phyloP scores from a whole-genome alignment of 2,329 filamentous ascomycete species.

The Epichloe sibirici region DNA sequence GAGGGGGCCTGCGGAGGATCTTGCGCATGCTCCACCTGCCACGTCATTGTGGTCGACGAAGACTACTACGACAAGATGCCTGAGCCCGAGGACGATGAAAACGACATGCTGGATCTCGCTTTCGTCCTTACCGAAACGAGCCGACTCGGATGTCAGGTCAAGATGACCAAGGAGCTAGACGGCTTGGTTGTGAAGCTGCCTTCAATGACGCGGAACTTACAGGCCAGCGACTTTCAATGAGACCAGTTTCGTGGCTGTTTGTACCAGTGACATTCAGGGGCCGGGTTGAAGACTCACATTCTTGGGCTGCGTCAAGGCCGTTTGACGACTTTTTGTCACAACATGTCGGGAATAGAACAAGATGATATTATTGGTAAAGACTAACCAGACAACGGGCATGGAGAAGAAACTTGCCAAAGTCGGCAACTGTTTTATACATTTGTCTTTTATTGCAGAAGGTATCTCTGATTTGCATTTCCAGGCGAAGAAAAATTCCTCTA shows the following conservation, averaged over 20 bases:
- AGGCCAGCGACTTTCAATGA: slow-evolving; percentile 75
- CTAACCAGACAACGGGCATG: not conserved
- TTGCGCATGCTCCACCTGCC: slow-evolving; percentile 87
- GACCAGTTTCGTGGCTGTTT: not conserved
- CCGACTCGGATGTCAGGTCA: slow-evolving; percentile 77
- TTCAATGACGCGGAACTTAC: slow-evolving; percentile 88
- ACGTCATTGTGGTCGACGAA: slow-evolving; percentile 70
- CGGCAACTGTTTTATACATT: not conserved
- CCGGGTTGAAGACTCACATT: not conserved
- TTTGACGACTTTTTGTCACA: slow-evolving; percentile 5
- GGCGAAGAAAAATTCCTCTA: slow-evolving; percentile 4
- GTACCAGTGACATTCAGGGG: not conserved
- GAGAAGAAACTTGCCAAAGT: not conserved
- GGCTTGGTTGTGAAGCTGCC: slow-evolving; percentile 77
- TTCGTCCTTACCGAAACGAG: slow-evolving; percentile 82
- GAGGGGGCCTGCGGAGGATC: slow-evolving; percentile 94
- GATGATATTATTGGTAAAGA: not conserved
- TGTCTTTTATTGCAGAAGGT: slow-evolving; percentile 2
- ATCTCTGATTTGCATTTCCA: slow-evolving; percentile 7
- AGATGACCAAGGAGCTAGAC: slow-evolving; percentile 83
- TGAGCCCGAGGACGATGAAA: slow-evolving; percentile 69
- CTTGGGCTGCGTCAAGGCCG: not conserved
- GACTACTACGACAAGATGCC: slow-evolving; percentile 66
- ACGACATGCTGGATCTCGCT: slow-evolving; percentile 83
- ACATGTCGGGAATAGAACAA: not conserved